Evolutionary conservation across 2,329 filamentous ascomycete species (phyloP), one percentile per base, ranked within the genome.

Genomic region (Ceratocystis harringtonii): DNA sequence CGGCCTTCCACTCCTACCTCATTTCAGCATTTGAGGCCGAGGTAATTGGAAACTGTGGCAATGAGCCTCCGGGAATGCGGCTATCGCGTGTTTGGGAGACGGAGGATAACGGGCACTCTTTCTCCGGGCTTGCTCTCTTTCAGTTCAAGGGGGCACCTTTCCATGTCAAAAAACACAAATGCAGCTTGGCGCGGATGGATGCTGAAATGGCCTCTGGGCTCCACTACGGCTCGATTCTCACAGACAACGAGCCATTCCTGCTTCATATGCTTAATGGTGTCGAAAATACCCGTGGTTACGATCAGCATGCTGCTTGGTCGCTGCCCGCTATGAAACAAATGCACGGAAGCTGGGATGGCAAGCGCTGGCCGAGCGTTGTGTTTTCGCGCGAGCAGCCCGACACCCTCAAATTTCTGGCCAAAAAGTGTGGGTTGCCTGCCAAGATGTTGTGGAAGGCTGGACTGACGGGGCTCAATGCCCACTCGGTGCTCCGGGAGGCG

Each of bases 1-100:
- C 60, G 6, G 36, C 60, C n/a, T 45, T 62, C 60, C 60, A 62
- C 32, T 25, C 60, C 19, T 62, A 62, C 22, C n/a, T 62, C 17
- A 36, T 62, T 19, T 28, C 22, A 17, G 60, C 32, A 7, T 62
- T 62, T 43, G 60, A 62, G 25, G 22, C 43, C 36, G 60, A 45
- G 32, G 60, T 62, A 22, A 62, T 62, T n/a, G 22, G 28, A 22
- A 62, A 62, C 60, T 22, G 36, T 5, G 60, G 60, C n/a, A 43
- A 62, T n/a, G 36, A 62, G 22, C 19, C 41, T 30, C 7, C 6
- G 12, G 60, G 41, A 19, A 6, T n/a, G 5, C 8, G 32, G 17
- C 36, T 43, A 12, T 25, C 36, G 4, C 30, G 43, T 10, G 43
- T 15, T 1, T 45, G 60, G 60, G 17, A 41, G 19, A 41, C 15